Conservation (phyloP, 2,329 filamentous ascomycete genomes). For the Venturia effusa region DNA sequence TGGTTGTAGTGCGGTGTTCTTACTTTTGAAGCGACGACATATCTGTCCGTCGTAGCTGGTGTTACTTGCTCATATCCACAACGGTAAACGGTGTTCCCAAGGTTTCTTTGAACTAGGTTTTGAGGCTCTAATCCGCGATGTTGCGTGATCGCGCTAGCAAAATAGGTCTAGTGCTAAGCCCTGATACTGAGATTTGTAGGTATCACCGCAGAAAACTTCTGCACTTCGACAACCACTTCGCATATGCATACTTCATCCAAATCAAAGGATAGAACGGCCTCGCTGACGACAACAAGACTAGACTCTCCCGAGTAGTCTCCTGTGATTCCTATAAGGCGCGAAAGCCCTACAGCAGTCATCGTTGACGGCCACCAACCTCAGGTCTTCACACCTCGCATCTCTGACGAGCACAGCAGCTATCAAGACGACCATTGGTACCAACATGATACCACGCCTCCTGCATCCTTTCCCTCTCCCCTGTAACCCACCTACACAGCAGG, state of each 20-base stretch:
- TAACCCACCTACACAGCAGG: slow-evolving; percentile 28
- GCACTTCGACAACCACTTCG: background rate
- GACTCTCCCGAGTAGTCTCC: no score
- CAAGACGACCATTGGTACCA: no score
- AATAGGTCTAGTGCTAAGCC: background rate
- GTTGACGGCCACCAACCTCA: no score
- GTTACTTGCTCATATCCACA: background rate
- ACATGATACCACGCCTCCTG: no score
- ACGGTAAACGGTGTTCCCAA: background rate
- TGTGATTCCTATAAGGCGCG: no score
- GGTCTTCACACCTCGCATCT: no score
- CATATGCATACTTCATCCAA: background rate
- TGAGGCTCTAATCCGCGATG: no score
- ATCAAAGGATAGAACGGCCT: background rate
- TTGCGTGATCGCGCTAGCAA: background rate
- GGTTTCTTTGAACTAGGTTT: background rate
- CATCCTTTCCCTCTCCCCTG: background rate
- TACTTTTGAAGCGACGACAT: background rate
- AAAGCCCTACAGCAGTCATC: no score
- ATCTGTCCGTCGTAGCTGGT: background rate
- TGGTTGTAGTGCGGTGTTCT: background rate
- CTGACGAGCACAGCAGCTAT: no score
- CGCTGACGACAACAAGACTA: no score
- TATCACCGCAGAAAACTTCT: background rate
- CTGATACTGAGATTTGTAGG: background rate